Conservation (phyloP, 345 rosid species). For the Crucihimalaya himalaica region DNA sequence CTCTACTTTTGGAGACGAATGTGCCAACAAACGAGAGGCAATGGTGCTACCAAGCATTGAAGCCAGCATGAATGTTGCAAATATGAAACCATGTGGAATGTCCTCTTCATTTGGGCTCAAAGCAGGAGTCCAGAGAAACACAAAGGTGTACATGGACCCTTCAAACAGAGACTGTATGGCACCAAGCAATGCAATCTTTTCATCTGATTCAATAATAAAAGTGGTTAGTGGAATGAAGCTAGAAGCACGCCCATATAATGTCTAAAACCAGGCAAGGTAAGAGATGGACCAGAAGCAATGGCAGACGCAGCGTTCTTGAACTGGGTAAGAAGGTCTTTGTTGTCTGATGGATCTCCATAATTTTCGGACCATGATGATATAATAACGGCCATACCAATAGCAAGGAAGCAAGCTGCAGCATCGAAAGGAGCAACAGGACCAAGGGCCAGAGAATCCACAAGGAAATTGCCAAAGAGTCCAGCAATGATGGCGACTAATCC, state of each 20-base stretch:
- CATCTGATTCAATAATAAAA: slow-evolving; percentile 54
- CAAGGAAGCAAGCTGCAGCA: slow-evolving; percentile 74
- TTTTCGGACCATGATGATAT: slow-evolving; percentile 66
- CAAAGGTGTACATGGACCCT: slow-evolving; percentile 98
- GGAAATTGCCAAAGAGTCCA: slow-evolving; percentile 63
- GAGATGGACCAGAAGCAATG: slow-evolving; percentile 62
- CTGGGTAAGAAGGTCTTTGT: slow-evolving; percentile 63
- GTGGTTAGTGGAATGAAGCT: slow-evolving; percentile 24
- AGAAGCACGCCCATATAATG: slow-evolving; percentile 1
- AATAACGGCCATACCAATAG: slow-evolving; percentile 64
- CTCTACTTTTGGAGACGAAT: slow-evolving; percentile 62
- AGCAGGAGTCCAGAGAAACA: slow-evolving; percentile 97
- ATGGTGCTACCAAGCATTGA: slow-evolving; percentile 95
- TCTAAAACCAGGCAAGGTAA: slow-evolving; percentile 15
- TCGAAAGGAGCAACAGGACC: slow-evolving; percentile 80
- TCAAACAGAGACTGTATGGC: slow-evolving; percentile 96
- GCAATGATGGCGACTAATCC: slow-evolving; percentile 65
- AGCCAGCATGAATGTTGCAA: slow-evolving; percentile 93
- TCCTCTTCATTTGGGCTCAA: slow-evolving; percentile 90
- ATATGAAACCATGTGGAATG: slow-evolving; percentile 94
- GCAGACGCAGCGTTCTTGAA: slow-evolving; percentile 68
- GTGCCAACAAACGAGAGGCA: slow-evolving; percentile 87
- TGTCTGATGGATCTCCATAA: slow-evolving; percentile 69
- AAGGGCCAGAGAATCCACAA: slow-evolving; percentile 55
- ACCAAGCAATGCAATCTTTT: slow-evolving; percentile 86